Base-by-base conservation (phyloP, 2,329 filamentous ascomycete species). In the Pestalotiopsis sp. region DNA sequence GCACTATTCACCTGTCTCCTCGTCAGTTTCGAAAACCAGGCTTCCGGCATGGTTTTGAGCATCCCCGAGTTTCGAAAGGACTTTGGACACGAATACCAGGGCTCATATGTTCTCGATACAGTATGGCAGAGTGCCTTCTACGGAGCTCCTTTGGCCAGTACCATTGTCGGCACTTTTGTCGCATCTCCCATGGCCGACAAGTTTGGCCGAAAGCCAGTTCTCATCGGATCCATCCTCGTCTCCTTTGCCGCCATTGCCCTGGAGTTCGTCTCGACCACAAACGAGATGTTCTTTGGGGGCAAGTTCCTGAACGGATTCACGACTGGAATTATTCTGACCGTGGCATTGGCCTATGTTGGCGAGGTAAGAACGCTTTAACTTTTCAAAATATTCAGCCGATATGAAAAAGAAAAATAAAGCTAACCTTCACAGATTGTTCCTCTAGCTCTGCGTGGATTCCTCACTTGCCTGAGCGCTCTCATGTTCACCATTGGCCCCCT, bases 231-330 rank as follows among this genome's bases (percentile, higher is more conserved):
- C 40, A 70, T 80, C 1, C 56, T 75, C 20, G 67, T 80, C n/a
- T 73, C 75, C 13, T 78, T 77, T 61, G 76, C 71, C 5, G 78
- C 77, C 13, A 71, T 79, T 17, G 77, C 75, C 1, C 72, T 80
- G 66, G 78, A 80, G 70, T 78, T 80, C 52, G 71, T 78, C 11
- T 71, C 79, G 2, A 80, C 78, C 4, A 75, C 76, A 0, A 78
- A 78, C 30, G 74, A 71, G n/a, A 68, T 79, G 48, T 80, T 80
- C 69, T 80, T 80, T 40, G 77, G 73, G 11, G 78, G 78, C 40
- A 81, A 80, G 67, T 79, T 79, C 62, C 64, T 81, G 26, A 79
- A 80, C 59, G 79, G 78, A 4, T 78, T 80, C 65, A 74, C 76
- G 0, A 70, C 66, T 13, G 72, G 71, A 13, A 58, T 68, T 11